Conservation (phyloP, 352 stramenopile species). For the Phytophthora fragariaefolia region DNA sequence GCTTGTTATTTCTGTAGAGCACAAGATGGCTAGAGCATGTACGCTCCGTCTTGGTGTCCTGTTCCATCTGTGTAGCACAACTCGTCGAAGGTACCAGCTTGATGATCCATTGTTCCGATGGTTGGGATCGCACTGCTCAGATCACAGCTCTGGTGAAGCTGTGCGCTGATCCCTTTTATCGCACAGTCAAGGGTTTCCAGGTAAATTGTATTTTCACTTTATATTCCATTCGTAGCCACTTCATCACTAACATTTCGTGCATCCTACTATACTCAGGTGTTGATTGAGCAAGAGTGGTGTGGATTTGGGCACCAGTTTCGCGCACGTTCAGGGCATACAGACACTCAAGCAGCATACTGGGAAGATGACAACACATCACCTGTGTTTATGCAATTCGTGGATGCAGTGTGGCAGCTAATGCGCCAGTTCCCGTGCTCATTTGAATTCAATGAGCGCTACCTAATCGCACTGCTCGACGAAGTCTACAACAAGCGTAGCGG, state of each 20-base stretch:
- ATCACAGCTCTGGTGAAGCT: constrained; percentile 96
- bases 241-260: background rate
- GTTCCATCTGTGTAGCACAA: constrained; percentile 92
- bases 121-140: constrained; percentile 99
- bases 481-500: constrained; percentile 97
- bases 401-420: constrained; percentile 98
- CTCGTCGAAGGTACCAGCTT: constrained; percentile 92
- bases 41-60: constrained; percentile 85
- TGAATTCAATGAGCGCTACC: constrained; percentile 96
- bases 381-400: constrained; percentile 99
- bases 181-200: constrained; percentile 96
- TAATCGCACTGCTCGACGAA: constrained; percentile 96
- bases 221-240: background rate
- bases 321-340: constrained; percentile 76
- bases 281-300: constrained; percentile 99
- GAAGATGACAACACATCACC: constrained; percentile 97
- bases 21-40: constrained; percentile 87
- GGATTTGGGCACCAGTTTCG: constrained; percentile 99
- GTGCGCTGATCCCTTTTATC: constrained; percentile 97
- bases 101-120: constrained; percentile 98
- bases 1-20: constrained; percentile 35
- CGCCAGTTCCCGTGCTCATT: constrained; percentile 97
- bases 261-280: constrained; percentile 34
- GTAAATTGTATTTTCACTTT: constrained; percentile 13
- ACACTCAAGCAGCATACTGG: constrained; percentile 78